Base-by-base conservation (phyloP, 2,329 filamentous ascomycete genomes). In the Bipolaris gigantea region DNA sequence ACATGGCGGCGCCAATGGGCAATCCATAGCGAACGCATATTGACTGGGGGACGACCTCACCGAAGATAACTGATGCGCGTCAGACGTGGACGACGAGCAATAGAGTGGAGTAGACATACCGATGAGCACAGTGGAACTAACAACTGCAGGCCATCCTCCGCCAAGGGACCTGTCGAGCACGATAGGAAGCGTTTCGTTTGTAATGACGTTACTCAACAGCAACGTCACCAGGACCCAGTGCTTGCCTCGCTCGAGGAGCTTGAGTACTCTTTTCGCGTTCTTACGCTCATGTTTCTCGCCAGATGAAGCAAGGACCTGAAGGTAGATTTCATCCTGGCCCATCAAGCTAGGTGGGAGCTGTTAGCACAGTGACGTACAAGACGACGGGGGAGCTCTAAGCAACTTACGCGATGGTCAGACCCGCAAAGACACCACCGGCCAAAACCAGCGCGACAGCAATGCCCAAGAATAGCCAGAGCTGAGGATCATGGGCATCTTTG, bases 211-310 rank as follows among this genome's bases (percentile, higher is more conserved):
- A 74, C 92, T 92, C 51, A 99, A 80, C 7, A 99, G 83, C 23
- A 99, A 79, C 2, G 94, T 97, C 49, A 99, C 94, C 53, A 99
- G 80, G 18, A 99, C 93, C 94, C 94, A 99, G 76, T 99, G 94
- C 75, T 99, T 99, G 66, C 94, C 94, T 66, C 85, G 89, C 61
- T 90, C 86, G 51, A 99, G 78, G 25, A 99, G 80, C 39, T 85
- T 82, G 64, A 94, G 82, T 10, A 99, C 94, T 60, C 85, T 88
- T 52, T 83, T 84, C 0, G 94, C 94, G 71, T 97, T 91, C 70
- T 86, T 90, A 69, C 87, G 88, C 76, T 97, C 93, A n/a, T 86
- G 81, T 50, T 89, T 91, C 74, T 90, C 88, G 41, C 89, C 87
- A 49, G 94, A 95, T 36, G 88, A 87, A 47, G 92, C 87, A 60